These are phyloP conservation scores for Adansonia gregorii DNA, from an alignment of 441 rosid species.

Conservation along the genomic window DNA sequence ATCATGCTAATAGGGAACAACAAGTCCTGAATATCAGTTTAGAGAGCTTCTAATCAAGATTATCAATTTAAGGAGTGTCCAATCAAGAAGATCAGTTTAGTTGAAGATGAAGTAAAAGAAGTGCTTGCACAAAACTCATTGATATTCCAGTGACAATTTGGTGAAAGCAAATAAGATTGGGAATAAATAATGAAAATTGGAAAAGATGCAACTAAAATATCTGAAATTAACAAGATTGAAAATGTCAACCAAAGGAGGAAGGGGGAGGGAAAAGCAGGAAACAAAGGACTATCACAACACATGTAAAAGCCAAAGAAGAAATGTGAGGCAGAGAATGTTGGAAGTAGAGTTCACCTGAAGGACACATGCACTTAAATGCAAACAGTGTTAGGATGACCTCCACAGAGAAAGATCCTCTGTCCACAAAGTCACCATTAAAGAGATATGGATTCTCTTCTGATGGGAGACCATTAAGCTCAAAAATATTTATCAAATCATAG, in stretches of 20 bases:
- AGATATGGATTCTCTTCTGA: conserved; percentile 95
- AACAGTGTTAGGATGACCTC: conserved; percentile 94
- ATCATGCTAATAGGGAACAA: background rate
- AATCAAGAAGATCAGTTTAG: background rate
- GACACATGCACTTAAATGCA: conserved; percentile 94
- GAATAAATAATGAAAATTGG: background rate
- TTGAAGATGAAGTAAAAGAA: conserved; percentile 9
- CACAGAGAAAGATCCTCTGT: conserved; percentile 95
- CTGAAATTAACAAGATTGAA: background rate
- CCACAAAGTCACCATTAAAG: conserved; percentile 97
- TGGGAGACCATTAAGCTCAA: conserved; percentile 95
- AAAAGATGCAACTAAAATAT: conserved; percentile 7
- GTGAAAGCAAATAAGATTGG: background rate
- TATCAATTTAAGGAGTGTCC: background rate
- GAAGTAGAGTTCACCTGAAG: conserved; percentile 63
- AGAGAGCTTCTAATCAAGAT: conserved; percentile 4
- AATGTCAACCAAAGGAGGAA: background rate
- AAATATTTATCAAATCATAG: conserved; percentile 89
- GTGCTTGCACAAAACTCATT: conserved; percentile 3
- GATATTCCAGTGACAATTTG: background rate
- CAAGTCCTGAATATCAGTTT: background rate
- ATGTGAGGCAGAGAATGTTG: background rate
- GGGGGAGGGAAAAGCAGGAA: background rate
- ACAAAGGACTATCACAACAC: background rate
- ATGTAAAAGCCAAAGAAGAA: background rate